Percentiles rank a stretch among this genome's conserved stretches.
Conservation (phyloP, 2,329 filamentous ascomycete species). For the Pseudogymnoascus sp. region DNA sequence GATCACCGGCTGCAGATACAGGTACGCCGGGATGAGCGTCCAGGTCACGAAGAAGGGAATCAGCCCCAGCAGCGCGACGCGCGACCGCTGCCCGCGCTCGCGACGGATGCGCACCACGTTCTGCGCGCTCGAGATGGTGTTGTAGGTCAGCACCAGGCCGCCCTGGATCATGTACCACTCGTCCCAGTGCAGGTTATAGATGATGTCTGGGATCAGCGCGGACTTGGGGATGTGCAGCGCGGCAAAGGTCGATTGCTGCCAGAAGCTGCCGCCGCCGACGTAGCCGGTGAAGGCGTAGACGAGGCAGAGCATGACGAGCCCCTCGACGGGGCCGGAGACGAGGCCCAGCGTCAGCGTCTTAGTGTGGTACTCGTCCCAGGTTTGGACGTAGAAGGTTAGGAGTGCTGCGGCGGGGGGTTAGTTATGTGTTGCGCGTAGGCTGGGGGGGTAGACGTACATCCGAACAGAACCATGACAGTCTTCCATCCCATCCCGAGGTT, state of each 20-base stretch:
- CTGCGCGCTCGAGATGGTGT: conserved; percentile 50
- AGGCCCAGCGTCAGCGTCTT: conserved; percentile 88
- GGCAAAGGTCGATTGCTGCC: conserved; percentile 79
- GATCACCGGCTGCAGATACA: conserved; percentile 78
- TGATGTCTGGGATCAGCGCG: conserved; percentile 53
- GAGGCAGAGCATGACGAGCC: conserved; percentile 71
- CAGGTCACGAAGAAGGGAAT: conserved; percentile 73
- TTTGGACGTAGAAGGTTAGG: conserved; percentile 96
- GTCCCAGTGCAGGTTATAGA: conserved; percentile 79
- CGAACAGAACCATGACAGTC: conserved; percentile 76
- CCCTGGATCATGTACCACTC: conserved; percentile 92
- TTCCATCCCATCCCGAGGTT: conserved; percentile 91
- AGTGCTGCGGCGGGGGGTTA: conserved; percentile 45
- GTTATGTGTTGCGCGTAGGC: neutral
- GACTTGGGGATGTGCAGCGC: conserved; percentile 57
- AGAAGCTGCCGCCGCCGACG: conserved; percentile 84
- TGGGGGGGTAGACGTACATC: conserved; percentile 43
- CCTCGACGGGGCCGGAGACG: conserved; percentile 91
- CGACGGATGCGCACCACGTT: conserved; percentile 81
- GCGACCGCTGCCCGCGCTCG: conserved; percentile 60
- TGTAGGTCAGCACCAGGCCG: conserved; percentile 69
- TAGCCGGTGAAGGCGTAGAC: conserved; percentile 79
- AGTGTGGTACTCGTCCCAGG: conserved; percentile 99
- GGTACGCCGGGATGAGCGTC: conserved; percentile 67
- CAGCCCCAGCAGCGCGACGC: conserved; percentile 72